Percentiles rank a stretch among this genome's conserved stretches.
Evolutionary conservation across 108 stramenopile species (phyloP).

Genomic region (Nannochloropsis gaditana): DNA sequence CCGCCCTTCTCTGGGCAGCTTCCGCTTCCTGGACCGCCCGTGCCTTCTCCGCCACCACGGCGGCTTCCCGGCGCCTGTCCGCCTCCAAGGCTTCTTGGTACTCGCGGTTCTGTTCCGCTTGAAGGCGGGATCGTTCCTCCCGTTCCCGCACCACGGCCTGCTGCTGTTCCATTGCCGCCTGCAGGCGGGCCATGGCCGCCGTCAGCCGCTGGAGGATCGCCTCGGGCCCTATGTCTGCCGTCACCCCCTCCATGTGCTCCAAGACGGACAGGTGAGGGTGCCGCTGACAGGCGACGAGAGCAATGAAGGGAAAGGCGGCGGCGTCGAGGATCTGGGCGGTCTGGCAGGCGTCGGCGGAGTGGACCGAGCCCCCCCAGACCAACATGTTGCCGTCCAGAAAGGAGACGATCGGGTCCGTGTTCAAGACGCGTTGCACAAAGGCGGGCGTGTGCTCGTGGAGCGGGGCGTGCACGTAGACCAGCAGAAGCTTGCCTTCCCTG

Average conservation of each 20-base stretch:
- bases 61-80: constrained; percentile 39
- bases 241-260: constrained; percentile 44
- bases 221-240: constrained; percentile 21
- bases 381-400: constrained; percentile 51
- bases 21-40: neutral
- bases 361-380: constrained; percentile 50
- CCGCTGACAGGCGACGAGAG: constrained; percentile 45
- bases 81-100: constrained; percentile 49
- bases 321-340: constrained; percentile 46
- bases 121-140: constrained; percentile 36
- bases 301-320: constrained; percentile 54
- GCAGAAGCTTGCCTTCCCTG: constrained; percentile 30
- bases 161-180: constrained; percentile 37
- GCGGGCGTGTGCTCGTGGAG: constrained; percentile 52
- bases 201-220: constrained; percentile 41
- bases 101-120: constrained; percentile 47
- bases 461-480: constrained; percentile 54
- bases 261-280: constrained; percentile 37
- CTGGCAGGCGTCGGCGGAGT: constrained; percentile 46
- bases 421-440: constrained; percentile 24
- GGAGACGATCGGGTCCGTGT: constrained; percentile 25
- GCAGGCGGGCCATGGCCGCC: constrained; percentile 45
- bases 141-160: constrained; percentile 35
- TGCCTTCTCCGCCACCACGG: constrained; percentile 32
- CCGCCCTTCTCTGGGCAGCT: constrained; percentile 23